Conservation (phyloP, 495 filamentous ascomycete genomes). For the Daldinia vernicosa region DNA sequence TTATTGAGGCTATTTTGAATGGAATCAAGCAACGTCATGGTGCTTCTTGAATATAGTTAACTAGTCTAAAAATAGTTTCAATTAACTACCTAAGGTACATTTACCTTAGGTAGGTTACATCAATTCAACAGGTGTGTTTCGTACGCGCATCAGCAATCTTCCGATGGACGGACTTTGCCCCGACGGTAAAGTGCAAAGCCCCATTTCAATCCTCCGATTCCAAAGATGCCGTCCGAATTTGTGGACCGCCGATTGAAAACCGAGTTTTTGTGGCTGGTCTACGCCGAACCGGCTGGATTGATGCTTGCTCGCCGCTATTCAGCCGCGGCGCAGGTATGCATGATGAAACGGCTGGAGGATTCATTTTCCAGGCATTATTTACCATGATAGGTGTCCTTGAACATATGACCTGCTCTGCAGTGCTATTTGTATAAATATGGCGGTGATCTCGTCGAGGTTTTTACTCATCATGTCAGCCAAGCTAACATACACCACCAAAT, state of each 20-base stretch:
- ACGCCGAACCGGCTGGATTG: conserved; percentile 2
- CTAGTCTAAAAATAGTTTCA: not conserved
- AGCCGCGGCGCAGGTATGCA: not conserved
- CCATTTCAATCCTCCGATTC: not conserved
- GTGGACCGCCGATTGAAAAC: not conserved
- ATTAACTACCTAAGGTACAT: no score
- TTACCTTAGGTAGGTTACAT: no score
- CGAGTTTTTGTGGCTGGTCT: not conserved
- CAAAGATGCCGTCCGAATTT: not conserved
- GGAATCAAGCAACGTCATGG: not conserved
- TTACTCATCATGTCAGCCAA: not conserved
- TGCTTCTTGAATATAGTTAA: not conserved
- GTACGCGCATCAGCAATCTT: no score
- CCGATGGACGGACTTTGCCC: not conserved
- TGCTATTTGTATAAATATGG: not conserved
- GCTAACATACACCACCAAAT: not conserved
- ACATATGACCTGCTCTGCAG: not conserved
- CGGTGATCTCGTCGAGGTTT: not conserved
- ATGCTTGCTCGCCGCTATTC: not conserved
- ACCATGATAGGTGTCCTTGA: not conserved
- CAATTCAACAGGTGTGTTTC: no score
- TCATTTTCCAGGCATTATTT: not conserved
- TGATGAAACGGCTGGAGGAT: not conserved
- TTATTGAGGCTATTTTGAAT: conserved; percentile 7
- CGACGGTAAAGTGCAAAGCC: not conserved